A percentile compares a stretch with the other conserved stretches of the same genome.
These are phyloP conservation scores for Odontarrhena argentea DNA, from an alignment of 345 rosid species.

Conservation along the genomic window DNA sequence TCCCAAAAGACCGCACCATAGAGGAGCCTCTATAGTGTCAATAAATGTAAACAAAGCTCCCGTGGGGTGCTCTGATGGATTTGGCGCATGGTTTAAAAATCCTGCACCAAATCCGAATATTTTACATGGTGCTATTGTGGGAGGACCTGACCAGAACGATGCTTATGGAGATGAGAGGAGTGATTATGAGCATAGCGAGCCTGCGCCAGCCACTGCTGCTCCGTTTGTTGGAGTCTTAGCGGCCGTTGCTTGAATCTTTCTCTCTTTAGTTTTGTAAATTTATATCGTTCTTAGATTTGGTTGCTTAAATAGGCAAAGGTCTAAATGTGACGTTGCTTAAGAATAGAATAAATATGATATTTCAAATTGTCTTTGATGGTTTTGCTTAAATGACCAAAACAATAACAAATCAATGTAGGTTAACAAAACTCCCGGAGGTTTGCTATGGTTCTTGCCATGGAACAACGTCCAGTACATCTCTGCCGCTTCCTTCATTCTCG, in stretches of 20 bases:
- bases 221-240: constrained; percentile 73
- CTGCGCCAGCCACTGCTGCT: constrained; percentile 56
- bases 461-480: constrained; percentile 59
- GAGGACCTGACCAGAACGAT: constrained; percentile 72
- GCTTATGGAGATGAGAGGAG: constrained; percentile 49
- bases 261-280: background rate
- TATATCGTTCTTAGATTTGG: background rate
- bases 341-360: too few species aligned
- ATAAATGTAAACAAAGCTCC: constrained; percentile 26
- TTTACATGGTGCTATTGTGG: constrained; percentile 63
- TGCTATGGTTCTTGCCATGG: constrained; percentile 52
- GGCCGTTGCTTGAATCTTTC: constrained; percentile 34
- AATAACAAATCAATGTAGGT: too few species aligned
- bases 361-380: too few species aligned
- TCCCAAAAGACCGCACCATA: constrained; percentile 85
- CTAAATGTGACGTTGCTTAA: too few species aligned
- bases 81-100: constrained; percentile 52
- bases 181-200: constrained; percentile 53
- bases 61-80: constrained; percentile 35
- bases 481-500: constrained; percentile 48
- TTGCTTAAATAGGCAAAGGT: background rate
- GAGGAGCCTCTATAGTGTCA: constrained; percentile 87
- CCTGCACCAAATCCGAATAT: constrained; percentile 57
- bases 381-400: too few species aligned
- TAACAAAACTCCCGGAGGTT: constrained; percentile 59